Conservation (phyloP, 2,329 filamentous ascomycete genomes). For the Pseudopithomyces maydicus region DNA sequence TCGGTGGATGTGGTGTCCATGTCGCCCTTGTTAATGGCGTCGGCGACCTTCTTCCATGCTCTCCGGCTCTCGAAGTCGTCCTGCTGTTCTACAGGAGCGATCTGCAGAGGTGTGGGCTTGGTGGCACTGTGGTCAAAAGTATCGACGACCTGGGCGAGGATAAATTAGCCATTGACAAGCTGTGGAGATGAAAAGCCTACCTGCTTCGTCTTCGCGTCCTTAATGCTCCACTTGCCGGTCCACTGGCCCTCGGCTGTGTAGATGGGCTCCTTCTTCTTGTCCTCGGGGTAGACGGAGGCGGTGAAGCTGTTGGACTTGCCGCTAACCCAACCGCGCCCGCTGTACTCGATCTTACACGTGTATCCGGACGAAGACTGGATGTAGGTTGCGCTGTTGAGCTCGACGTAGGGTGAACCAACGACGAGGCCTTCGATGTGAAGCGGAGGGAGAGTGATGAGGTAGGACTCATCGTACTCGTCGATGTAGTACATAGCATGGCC, state of each 20-base stretch:
- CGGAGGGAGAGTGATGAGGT: conserved; percentile 88
- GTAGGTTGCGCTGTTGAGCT: conserved; percentile 82
- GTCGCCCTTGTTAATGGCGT: conserved; percentile 78
- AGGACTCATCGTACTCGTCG: conserved; percentile 69
- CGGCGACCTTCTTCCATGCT: conserved; percentile 86
- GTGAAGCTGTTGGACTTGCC: conserved; percentile 94
- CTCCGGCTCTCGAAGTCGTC: conserved; percentile 85
- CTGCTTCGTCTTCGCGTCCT: conserved; percentile 62
- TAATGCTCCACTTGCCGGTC: conserved; percentile 82
- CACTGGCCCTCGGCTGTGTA: conserved; percentile 91
- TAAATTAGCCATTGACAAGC: background rate
- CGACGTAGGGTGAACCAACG: conserved; percentile 83
- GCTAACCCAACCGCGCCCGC: conserved; percentile 89
- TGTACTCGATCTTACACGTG: conserved; percentile 89
- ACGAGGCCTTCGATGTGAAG: conserved; percentile 95
- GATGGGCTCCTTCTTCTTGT: conserved; percentile 71
- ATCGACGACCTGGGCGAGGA: conserved; percentile 39
- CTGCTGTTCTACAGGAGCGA: conserved; percentile 77
- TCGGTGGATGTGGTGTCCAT: conserved; percentile 79
- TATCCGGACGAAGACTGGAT: conserved; percentile 88
- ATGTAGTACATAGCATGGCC: conserved; percentile 85
- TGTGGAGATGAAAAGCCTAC: conserved; percentile 4
- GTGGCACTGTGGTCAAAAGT: conserved; percentile 54
- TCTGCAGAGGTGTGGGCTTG: conserved; percentile 67
- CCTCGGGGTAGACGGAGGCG: conserved; percentile 73